Base-by-base conservation (phyloP, 2,329 filamentous ascomycete genomes). In the Graphiopsis chlorocephala region DNA sequence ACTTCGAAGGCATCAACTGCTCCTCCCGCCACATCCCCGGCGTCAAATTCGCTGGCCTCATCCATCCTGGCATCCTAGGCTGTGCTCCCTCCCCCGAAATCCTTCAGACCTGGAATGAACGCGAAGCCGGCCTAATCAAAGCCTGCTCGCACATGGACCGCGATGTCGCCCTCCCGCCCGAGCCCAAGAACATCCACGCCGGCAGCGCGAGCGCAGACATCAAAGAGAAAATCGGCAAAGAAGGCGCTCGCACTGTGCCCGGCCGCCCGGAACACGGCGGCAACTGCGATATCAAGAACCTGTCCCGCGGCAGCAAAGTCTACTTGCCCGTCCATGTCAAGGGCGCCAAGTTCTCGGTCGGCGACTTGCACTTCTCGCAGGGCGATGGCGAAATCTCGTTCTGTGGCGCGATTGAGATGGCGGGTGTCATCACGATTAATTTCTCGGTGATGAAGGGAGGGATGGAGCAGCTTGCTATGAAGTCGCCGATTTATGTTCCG, bases 211-310 rank as follows among this genome's bases (percentile, higher is more conserved):
- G 62, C 15, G 78, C 81, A 0, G 81, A 82, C 0, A 73, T 91
- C 31, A 88, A 85, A 68, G 83, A 84, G 45, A 91, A 87, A 73
- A 84, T 97, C 25, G 91, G 86, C 0, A 82, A 78, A 12, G 92
- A 97, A 73, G 93, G 61, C 38, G 93, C 93, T 0, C 80, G 93
- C 42, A 97, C 93, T 0, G 90, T 97, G 56, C 93, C 93, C 59
- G 86, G 93, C 2, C 82, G 92, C 0, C 92, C 92, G 0, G 92
- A 96, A 72, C 90, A 96, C 71, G 93, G 93, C 15, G 93, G 93
- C 0, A 96, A 96, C 72, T 95, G 92, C 74, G 92, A 97, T 70
- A 95, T 96, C 77, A 96, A 96, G 80, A 95, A 95, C 72, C 82
- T 96, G 31, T 90, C 86, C 1, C 82, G 91, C 7, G 92, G 91